A percentile compares a stretch with the other conserved stretches of the same genome.
Conservation (phyloP, 306 rosid species). For the Medicago arabica region DNA sequence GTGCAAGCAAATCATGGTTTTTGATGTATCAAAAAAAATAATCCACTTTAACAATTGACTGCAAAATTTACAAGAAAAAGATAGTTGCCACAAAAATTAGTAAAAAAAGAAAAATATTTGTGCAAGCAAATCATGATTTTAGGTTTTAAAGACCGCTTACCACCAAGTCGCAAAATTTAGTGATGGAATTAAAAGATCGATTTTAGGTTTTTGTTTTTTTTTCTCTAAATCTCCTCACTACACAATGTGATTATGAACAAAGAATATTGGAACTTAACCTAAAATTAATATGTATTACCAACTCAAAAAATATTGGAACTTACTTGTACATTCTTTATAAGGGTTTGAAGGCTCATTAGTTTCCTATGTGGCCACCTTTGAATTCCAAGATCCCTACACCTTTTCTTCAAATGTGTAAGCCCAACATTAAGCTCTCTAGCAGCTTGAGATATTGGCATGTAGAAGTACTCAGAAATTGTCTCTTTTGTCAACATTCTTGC, state of each 20-base stretch:
- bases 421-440: slow-evolving; percentile 78
- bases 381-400: slow-evolving; percentile 81
- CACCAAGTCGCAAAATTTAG: too few relatives aligned
- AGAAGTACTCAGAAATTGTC: slow-evolving; percentile 58
- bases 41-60: too few relatives aligned
- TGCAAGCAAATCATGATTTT: too few relatives aligned
- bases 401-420: slow-evolving; percentile 71
- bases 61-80: too few relatives aligned
- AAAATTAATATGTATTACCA: not conserved
- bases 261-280: not conserved
- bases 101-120: too few relatives aligned
- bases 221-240: too few relatives aligned
- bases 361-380: slow-evolving; percentile 89
- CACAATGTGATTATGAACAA: not conserved
- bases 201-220: too few relatives aligned
- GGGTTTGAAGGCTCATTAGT: slow-evolving; percentile 78
- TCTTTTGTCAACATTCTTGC: slow-evolving; percentile 52
- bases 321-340: slow-evolving; percentile 72
- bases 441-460: slow-evolving; percentile 80
- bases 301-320: not conserved
- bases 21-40: too few relatives aligned
- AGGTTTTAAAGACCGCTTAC: too few relatives aligned
- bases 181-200: too few relatives aligned
- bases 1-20: not conserved
- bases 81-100: too few relatives aligned